phyloP scores from a whole-genome alignment of 768 basidiomycete genomes.

The Tulasnella sp. region DNA sequence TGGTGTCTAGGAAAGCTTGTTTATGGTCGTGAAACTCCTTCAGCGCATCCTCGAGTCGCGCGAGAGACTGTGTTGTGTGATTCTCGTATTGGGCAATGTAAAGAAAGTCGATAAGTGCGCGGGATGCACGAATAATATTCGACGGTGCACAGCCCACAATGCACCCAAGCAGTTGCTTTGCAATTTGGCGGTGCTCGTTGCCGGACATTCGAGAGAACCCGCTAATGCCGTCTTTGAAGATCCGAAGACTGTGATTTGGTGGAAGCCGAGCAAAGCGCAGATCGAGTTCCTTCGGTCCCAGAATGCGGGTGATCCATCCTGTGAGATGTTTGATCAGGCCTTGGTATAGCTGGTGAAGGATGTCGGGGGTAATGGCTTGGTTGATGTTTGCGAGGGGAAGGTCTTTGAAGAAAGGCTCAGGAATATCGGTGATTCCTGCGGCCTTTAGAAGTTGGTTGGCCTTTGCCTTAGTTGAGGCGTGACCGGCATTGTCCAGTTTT shows the following conservation, averaged over 20 bases:
- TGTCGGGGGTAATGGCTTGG: not conserved
- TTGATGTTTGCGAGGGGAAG: not conserved
- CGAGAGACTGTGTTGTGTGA: not conserved
- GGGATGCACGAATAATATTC: not conserved
- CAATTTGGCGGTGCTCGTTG: not conserved
- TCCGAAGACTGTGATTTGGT: not conserved
- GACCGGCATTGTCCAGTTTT: slow-evolving; percentile 27
- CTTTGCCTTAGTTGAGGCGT: slow-evolving; percentile 22
- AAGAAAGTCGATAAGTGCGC: not conserved
- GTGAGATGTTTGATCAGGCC: slow-evolving; percentile 20
- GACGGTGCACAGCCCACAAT: not conserved
- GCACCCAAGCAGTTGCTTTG: slow-evolving; percentile 14
- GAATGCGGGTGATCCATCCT: not conserved
- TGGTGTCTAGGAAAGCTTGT: not conserved
- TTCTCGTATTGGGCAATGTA: not conserved
- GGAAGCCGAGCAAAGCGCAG: not conserved
- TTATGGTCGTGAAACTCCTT: not conserved
- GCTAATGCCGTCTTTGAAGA: not conserved
- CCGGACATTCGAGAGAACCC: not conserved
- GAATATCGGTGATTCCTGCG: slow-evolving; percentile 17
- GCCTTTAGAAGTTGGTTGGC: slow-evolving; percentile 21
- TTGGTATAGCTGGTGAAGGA: not conserved
- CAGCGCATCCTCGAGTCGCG: not conserved
- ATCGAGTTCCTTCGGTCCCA: not conserved
- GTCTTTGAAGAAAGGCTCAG: not conserved